Evolutionary conservation across 306 rosid species (phyloP), one percentile per base, ranked within the genome.

Genomic region (Corylus avellana): DNA sequence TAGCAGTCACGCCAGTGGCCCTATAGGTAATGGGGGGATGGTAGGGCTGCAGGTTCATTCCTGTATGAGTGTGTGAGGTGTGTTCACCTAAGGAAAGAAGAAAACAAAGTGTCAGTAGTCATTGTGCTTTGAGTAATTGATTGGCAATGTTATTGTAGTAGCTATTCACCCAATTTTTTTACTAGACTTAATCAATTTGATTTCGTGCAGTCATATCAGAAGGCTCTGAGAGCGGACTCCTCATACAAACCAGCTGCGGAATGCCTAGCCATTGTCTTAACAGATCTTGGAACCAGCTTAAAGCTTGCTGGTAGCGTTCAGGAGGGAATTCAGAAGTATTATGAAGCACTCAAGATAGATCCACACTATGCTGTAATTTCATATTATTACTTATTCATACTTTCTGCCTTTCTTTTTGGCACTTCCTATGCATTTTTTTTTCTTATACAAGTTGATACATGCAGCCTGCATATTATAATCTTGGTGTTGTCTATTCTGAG

Each of bases 391-490:
- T 79, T 70, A 58, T 48, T 81, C 80, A 69, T 12, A 49, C 73
- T 66, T 73, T 71, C 59, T 78, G 59, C 72, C 32, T 62, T 47
- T 66, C 25, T 76, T 57, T 48, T 79, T 54, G 22, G 48, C 78
- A 68, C 72, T 29, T 79, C n/a, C 29, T 66, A 16, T 37, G 17
- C 39, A 56, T 75, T 29, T 80, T 67, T 74, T 47, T 69, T 72
- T 72, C 75, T 78, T 49, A 53, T 57, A 22, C 78, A 50, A 49
- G 62, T 42, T 81, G 55, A 68, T 74, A 57, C 78, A 22, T 85
- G 87, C 96, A 96, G 99, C 98, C 99, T 62, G 99, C 98, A 10
- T 96, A 91, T 81, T 96, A 96, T 82, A 96, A 96, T 78, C 99
- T 96, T 80, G 99, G 99, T 18, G 99, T 96, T 85, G 97, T 96